A percentile compares a stretch with the other conserved stretches of the same genome.
These are phyloP conservation scores for Globisporangium nodosum DNA, from an alignment of 352 stramenopile species.

Conservation along the genomic window DNA sequence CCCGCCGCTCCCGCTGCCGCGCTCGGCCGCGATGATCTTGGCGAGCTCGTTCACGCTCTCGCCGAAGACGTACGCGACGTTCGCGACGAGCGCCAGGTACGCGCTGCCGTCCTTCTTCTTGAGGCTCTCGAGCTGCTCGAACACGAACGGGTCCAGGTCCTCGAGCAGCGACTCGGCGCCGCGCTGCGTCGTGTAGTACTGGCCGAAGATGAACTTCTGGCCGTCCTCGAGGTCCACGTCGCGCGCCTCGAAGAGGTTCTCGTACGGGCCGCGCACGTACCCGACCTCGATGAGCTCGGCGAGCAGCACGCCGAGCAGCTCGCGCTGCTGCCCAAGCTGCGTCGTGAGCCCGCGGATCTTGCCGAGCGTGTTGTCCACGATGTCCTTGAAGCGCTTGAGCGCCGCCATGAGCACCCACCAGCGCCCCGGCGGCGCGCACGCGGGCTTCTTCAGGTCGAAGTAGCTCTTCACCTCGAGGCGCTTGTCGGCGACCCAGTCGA, in stretches of 20 bases:
- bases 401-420: slow-evolving; percentile 17
- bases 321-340: slow-evolving; percentile 9
- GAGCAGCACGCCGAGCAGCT: slow-evolving; percentile 5
- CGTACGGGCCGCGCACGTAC: slow-evolving; percentile 12
- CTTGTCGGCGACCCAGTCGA: slow-evolving; percentile 13
- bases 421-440: slow-evolving; percentile 5
- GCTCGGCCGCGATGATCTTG: slow-evolving; percentile 2
- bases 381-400: slow-evolving; percentile 13
- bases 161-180: slow-evolving; percentile 8
- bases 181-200: slow-evolving; percentile 7
- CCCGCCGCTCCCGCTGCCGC: neutral
- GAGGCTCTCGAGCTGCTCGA: slow-evolving; percentile 7
- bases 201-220: slow-evolving; percentile 10
- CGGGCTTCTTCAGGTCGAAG: slow-evolving; percentile 10
- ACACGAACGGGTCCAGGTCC: slow-evolving; percentile 14
- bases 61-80: slow-evolving; percentile 11
- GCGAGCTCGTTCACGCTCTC: slow-evolving; percentile 11
- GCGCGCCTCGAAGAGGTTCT: slow-evolving; percentile 6
- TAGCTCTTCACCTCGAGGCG: slow-evolving; percentile 9
- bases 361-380: slow-evolving; percentile 2
- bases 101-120: neutral
- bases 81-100: slow-evolving; percentile 7
- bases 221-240: slow-evolving; percentile 4
- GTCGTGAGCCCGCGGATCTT: slow-evolving; percentile 9
- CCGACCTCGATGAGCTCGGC: slow-evolving; percentile 12